Base-by-base conservation (phyloP, 257 asterid genomes). In the Paraleonurus japonicus region DNA sequence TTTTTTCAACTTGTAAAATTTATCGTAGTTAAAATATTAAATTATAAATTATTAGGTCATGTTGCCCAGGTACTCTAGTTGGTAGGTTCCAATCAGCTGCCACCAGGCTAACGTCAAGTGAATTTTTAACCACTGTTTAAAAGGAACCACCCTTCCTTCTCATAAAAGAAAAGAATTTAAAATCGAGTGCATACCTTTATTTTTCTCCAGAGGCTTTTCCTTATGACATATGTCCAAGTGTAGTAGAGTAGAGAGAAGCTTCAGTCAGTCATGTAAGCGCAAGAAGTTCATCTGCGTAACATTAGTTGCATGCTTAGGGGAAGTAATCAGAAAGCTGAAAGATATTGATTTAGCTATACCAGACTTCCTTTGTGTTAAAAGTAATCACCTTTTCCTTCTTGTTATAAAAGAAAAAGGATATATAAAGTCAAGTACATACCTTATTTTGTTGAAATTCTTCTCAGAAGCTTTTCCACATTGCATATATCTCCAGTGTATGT, bases 321-420 rank as follows among this genome's bases (percentile, higher is more conserved):
- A 28, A 58, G 32, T 24, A 57, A n/a, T 76, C 22, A 9, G 43
- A 19, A 17, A 20, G 32, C 20, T 50, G 61, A 60, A 67, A 48
- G 15, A 39, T 23, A 45, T 33, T 28, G 45, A 54, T 47, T 65
- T 35, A 39, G 33, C 63, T 58, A 20, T 65, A 28, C 54, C 12
- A 5, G 27, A 65, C 16, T 20, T 72, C 33, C 20, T 47, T 17
- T 67, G 51, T 47, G 7, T 69, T 39, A 15, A 69, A 7, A n/a
- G 33, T 19, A 27, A 50, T 11, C 75, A 50, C 35, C 74, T 51
- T 67, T 19, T 24, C 26, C 72, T 68, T 65, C 37, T 57, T 23
- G n/a, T 50, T 19, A 33, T 2, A 67, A 15, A 67, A 50, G 5
- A 50, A 24, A 57, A 30, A 4, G 17, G 11, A 4, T 22, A 60